Evolutionary conservation across 2,329 filamentous ascomycete species (phyloP), one percentile per base, ranked within the genome.

Genomic region (Verticillium nonalfalfae): DNA sequence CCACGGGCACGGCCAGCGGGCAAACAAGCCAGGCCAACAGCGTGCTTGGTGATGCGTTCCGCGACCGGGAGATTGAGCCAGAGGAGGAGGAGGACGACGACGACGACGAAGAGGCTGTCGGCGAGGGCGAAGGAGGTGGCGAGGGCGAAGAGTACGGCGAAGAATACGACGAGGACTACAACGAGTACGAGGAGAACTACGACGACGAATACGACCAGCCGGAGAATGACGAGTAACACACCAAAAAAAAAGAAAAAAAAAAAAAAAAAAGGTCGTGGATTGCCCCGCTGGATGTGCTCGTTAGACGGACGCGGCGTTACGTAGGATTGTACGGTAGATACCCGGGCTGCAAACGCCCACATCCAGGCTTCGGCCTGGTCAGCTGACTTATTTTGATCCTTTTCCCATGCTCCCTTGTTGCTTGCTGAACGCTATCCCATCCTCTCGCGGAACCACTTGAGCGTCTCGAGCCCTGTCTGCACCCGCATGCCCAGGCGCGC

Each of bases 401-500:
- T 11, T 45, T 14, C 39, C n/a, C 10, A 52, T 40, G 18, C 21
- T 52, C 6, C 18, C 9, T n/a, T 52, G 45, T 4, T 45, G 39
- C 39, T 7, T 45, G 15, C n/a, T 13, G 1, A 36, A 36, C 9
- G 26, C 3, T n/a, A 78, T 5, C 69, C 72, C 70, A 77, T 78
- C 70, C 78, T 81, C 62, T 66, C 73, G 59, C 71, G 70, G 59
- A 81, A 78, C 84, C 84, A 86, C 54, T 74, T 79, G 58, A 92
- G 70, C 15, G 87, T 91, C 68, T 89, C 85, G 67, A 88, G 74
- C 1, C 84, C 89, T 4, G 87, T 89, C 69, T 88, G 86, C 60
- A 91, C 83, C 62, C 89, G 86, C 81, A 93, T 83, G 2, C 89
- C 89, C 58, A 93, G 82, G 66, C 90, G 81, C 18, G 87, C 86